Base-by-base conservation (phyloP, 208 protist genomes). In the Wallacemonas sp. region DNA sequence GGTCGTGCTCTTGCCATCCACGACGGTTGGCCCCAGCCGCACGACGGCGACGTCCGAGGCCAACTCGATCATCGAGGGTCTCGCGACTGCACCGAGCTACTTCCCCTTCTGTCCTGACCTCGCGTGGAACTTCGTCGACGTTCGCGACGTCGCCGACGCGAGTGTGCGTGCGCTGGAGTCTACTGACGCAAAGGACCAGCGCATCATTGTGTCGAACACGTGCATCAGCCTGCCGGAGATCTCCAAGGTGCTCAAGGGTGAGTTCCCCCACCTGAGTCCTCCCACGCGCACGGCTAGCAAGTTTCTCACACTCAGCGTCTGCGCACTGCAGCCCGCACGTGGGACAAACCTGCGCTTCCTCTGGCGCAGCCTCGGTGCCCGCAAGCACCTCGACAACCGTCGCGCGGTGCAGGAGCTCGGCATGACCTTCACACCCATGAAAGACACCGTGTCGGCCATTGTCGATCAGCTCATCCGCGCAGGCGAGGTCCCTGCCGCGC, bases 91-190 rank as follows among this genome's bases (percentile, higher is more conserved):
- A 5, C 81, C 91, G 9, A 61, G 61, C 32, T 80, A 76, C 62
- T 92, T 93, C 41, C 91, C 91, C 11, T 94, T 92, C 69, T 85
- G 78, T 61, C 82, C 91, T 0, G 83, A 94, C 52, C 61, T 96
- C 58, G 86, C 82, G 70, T 96, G 86, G 85, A 96, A 96, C 74
- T 96, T 91, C 49, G 91, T 96, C 56, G 91, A 96, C 46, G 81
- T 96, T 34, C 81, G 87, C 61, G 91, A 96, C 39, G 91, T 94
- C 2, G 91, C 91, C 6, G 87, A 93, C 33, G 88, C 91, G 1
- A 83, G 91, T 54, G 86, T 96, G 56, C 86, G 85, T 1, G 86
- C 91, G 44, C 57, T 96, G 24, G 88, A 94, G 67, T 76, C 70
- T 6, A 41, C 65, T 1, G 47, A 33, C 19, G 60, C 78, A 1